Percentiles rank a stretch among this genome's conserved stretches.
Conservation (phyloP, 139 green algal species). For the Mesotaenium endlicherianum region DNA sequence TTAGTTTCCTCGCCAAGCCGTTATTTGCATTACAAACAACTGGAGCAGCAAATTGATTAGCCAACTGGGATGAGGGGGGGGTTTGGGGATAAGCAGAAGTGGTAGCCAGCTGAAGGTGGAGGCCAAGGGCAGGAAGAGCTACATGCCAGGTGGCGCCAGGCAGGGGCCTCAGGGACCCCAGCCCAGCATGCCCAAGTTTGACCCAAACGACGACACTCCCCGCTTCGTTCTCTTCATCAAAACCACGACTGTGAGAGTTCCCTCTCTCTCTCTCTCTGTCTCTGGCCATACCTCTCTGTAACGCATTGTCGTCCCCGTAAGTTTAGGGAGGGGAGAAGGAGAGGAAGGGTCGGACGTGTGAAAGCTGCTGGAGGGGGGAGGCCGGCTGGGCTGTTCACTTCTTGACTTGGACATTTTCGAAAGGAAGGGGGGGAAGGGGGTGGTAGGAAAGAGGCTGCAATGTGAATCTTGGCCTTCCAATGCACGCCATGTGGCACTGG, state of each 20-base stretch:
- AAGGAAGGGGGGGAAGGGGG: no score
- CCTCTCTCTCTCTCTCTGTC: background rate
- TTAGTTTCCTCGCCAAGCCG: no score
- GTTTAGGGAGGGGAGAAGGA: background rate
- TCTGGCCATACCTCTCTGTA: background rate
- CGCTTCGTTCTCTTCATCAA: conserved; percentile 42
- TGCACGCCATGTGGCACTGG: no score
- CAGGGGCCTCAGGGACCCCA: background rate
- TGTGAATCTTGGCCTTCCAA: no score
- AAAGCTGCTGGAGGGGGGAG: background rate
- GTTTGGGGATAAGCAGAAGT: no score
- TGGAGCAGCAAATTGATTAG: no score
- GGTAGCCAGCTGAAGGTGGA: conserved; percentile 2
- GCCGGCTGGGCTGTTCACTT: no score
- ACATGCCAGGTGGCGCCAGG: background rate
- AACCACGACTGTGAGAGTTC: conserved; percentile 11
- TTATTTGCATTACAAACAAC: no score
- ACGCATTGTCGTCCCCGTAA: background rate
- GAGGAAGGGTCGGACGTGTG: background rate
- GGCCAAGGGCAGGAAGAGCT: conserved; percentile 12
- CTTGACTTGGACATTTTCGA: no score
- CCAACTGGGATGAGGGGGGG: no score
- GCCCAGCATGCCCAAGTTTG: conserved; percentile 10
- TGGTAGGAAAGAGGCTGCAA: no score
- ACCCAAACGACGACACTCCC: conserved; percentile 23